phyloP scores from a whole-genome alignment of 371 early-diverging fungal genomes.

The Apophysomyces elegans region DNA sequence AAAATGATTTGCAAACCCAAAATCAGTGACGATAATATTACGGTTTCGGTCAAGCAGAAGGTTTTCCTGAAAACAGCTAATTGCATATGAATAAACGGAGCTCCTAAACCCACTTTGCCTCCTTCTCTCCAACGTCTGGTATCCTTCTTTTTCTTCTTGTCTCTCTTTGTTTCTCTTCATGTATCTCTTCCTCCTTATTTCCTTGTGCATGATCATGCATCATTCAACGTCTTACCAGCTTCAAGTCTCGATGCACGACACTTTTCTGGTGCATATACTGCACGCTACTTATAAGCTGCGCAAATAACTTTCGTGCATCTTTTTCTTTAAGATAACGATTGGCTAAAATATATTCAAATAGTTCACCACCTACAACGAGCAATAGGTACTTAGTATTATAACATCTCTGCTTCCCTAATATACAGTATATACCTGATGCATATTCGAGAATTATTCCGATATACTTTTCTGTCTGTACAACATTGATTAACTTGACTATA shows the following conservation, averaged over 20 bases:
- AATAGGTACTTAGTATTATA: not conserved
- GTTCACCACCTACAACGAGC: conserved; percentile 51
- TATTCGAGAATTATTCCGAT: conserved; percentile 75
- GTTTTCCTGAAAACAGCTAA: conserved; percentile 94
- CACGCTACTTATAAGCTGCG: conserved; percentile 77
- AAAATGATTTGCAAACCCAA: conserved; percentile 98
- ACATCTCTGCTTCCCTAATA: not conserved
- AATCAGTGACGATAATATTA: conserved; percentile 96
- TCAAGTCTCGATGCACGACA: conserved; percentile 77
- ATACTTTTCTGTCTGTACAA: conserved; percentile 74
- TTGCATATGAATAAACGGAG: conserved; percentile 24
- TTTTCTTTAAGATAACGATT: conserved; percentile 60
- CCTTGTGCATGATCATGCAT: conserved; percentile 6
- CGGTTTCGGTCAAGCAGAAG: conserved; percentile 82
- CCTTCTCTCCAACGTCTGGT: not conserved
- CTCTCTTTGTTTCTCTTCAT: not conserved
- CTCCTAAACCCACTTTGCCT: conserved; percentile 40
- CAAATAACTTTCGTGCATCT: conserved; percentile 68
- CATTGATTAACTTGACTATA: conserved; percentile 76
- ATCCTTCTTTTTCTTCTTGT: not conserved
- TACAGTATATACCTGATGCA: conserved; percentile 61
- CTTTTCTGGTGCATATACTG: conserved; percentile 59
- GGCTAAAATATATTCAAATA: conserved; percentile 75
- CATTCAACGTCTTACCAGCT: conserved; percentile 50
- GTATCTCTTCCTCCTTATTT: conserved; percentile 2